These are phyloP conservation scores for Pseudognaphalium luteoalbum DNA, from an alignment of 129 eudicot species.

Conservation along the genomic window DNA sequence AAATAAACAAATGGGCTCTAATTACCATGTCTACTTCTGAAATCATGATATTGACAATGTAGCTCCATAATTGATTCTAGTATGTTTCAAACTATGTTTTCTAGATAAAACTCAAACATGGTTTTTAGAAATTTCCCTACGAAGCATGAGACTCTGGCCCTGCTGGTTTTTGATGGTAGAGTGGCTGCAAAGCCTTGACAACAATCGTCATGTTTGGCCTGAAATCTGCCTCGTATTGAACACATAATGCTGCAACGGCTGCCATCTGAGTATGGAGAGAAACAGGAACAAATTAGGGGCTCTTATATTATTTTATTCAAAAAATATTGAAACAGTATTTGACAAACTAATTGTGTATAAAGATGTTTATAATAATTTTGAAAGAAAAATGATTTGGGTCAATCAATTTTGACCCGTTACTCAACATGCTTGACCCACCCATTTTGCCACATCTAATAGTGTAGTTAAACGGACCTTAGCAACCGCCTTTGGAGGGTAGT, in stretches of 20 bases:
- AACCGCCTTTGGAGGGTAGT: slow-evolving; percentile 87
- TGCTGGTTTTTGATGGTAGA: slow-evolving; percentile 73
- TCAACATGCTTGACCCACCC: not conserved
- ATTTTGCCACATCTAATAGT: not conserved
- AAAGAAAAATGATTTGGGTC: not conserved
- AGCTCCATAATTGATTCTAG: slow-evolving; percentile 24
- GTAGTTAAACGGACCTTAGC: slow-evolving; percentile 63
- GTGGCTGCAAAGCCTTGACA: slow-evolving; percentile 96
- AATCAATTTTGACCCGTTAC: not conserved
- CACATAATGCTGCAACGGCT: slow-evolving; percentile 97
- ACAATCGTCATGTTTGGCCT: slow-evolving; percentile 98
- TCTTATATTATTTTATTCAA: not conserved
- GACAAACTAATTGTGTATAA: not conserved
- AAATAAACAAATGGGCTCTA: slow-evolving; percentile 26
- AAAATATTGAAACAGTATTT: too few relatives aligned
- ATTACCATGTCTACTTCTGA: slow-evolving; percentile 22
- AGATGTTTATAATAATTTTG: too few relatives aligned
- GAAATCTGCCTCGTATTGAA: slow-evolving; percentile 96
- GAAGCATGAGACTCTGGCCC: slow-evolving; percentile 56
- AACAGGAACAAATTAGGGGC: slow-evolving; percentile 11
- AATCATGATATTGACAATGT: slow-evolving; percentile 23
- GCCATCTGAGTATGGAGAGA: slow-evolving; percentile 59
- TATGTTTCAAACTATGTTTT: slow-evolving; percentile 30
- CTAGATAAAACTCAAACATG: slow-evolving; percentile 28
- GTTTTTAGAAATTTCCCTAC: slow-evolving; percentile 20